Evolutionary conservation across 257 asterid genomes (phyloP), one percentile per base, ranked within the genome.

Genomic region (Nicotiana tabacum): DNA sequence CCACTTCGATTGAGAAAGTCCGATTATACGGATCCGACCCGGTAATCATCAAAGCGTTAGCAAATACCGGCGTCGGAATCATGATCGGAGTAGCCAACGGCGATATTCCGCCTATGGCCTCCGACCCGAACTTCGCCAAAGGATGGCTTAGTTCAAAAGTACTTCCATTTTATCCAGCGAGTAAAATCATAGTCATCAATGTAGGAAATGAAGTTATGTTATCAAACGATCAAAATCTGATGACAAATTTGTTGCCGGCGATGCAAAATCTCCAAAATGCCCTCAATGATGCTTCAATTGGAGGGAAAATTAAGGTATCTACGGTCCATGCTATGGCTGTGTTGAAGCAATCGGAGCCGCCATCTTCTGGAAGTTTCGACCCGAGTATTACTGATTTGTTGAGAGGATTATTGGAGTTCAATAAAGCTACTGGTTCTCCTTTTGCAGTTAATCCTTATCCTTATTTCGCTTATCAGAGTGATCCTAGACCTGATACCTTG

Each of bases 381-480:
- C 92, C 92, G 15, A 78, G 82, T n/a, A 64, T 86, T 37, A 89
- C 77, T 18, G 96, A 90, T 82, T 58, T 93, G 82, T 76, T 91
- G 90, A 91, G 85, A 87, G 92, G 92, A 10, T 77, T 93, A 85
- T 37, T 93, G 87, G 87, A 82, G 53, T 93, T 93, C 61, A 91
- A 90, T 77, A 83, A 48, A 2, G 92, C 88, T 0, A 91, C 90
- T 0, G 92, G 91, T 4, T 93, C 97, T 4, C 92, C 94, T 9
- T 93, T 93, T 30, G 88, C 88, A n/a, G 87, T 93, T 18, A 91
- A 92, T 85, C 96, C 96, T 27, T 90, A 93, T 86, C 97, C 96
- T 37, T 92, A 84, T 83, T 93, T 93, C 67, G 97, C 96, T 0
- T 93, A 91, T 86, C 91, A 86, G 85, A 90, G 90, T 57, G 96